Percentiles rank a stretch among this genome's conserved stretches.
Evolutionary conservation across 169 alveolate species (phyloP).

Genomic region (Cyclospora cayetanensis): DNA sequence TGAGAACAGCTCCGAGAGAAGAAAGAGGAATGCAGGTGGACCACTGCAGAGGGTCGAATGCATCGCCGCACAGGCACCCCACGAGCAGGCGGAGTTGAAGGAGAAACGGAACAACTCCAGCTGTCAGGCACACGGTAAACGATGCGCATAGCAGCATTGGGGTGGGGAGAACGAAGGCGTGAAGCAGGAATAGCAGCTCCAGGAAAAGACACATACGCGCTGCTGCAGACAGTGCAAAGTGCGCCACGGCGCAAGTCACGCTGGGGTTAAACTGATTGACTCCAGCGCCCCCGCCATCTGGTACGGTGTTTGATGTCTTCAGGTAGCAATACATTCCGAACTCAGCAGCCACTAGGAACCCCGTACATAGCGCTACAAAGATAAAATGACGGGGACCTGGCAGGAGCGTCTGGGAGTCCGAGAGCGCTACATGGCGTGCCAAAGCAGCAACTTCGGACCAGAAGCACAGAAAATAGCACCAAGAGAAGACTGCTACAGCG

Average conservation of each 20-base stretch:
- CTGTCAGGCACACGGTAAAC: conserved; percentile 9
- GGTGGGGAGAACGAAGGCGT: not conserved
- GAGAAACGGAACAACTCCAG: conserved; percentile 14
- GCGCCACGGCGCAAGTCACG: not conserved
- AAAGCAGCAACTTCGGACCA: conserved; percentile 11
- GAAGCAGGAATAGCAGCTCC: conserved; percentile 28
- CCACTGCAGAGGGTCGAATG: not conserved
- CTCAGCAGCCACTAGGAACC: not conserved
- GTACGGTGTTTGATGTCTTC: not conserved
- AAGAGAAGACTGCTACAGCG: not conserved
- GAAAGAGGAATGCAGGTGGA: not conserved
- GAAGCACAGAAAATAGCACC: conserved; percentile 9
- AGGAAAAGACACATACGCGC: conserved; percentile 10
- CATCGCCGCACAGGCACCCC: conserved; percentile 1
- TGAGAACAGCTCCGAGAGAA: not conserved
- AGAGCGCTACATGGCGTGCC: not conserved
- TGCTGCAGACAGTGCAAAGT: conserved; percentile 1
- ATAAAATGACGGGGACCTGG: not conserved
- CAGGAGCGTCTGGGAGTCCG: conserved; percentile 11
- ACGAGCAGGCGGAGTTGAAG: conserved; percentile 27
- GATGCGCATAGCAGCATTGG: not conserved
- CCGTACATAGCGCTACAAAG: not conserved
- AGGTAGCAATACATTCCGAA: conserved; percentile 19
- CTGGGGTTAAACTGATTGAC: not conserved
- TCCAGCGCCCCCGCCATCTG: not conserved